These are phyloP conservation scores for Arabidopsis suecica DNA, from an alignment of 345 rosid species.

Conservation along the genomic window DNA sequence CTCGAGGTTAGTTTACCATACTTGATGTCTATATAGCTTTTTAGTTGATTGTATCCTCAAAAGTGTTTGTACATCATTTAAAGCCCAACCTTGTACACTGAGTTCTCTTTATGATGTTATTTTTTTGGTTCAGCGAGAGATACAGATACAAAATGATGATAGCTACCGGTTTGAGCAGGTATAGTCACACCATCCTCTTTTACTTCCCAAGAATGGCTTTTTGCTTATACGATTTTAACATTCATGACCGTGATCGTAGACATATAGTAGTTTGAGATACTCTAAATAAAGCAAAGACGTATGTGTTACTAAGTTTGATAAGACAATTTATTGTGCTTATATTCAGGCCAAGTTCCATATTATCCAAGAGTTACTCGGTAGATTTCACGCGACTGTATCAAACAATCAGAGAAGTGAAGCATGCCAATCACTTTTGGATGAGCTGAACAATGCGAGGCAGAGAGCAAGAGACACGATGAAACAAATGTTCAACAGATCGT, in stretches of 20 bases:
- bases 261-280: background rate
- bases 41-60: conserved; percentile 17
- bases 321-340: conserved; percentile 10
- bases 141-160: conserved; percentile 72
- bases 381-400: conserved; percentile 63
- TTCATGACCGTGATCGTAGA: background rate
- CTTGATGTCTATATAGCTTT: background rate
- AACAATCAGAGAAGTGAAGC: conserved; percentile 56
- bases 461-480: conserved; percentile 76
- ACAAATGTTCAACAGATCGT: conserved; percentile 85
- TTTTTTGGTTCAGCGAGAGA: conserved; percentile 75
- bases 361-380: conserved; percentile 91
- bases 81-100: background rate
- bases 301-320: background rate
- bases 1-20: conserved; percentile 65
- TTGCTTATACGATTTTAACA: background rate
- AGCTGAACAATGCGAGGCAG: conserved; percentile 77
- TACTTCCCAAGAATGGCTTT: conserved; percentile 1
- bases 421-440: conserved; percentile 62
- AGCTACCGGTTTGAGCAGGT: conserved; percentile 93
- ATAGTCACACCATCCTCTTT: conserved; percentile 12
- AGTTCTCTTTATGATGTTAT: conserved; percentile 14
- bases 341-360: conserved; percentile 91
- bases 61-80: background rate
- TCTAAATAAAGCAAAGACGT: background rate